Percentiles rank a stretch among this genome's conserved stretches.
Conservation (phyloP, 75 land plant genomes). For the Pinus tabuliformis region DNA sequence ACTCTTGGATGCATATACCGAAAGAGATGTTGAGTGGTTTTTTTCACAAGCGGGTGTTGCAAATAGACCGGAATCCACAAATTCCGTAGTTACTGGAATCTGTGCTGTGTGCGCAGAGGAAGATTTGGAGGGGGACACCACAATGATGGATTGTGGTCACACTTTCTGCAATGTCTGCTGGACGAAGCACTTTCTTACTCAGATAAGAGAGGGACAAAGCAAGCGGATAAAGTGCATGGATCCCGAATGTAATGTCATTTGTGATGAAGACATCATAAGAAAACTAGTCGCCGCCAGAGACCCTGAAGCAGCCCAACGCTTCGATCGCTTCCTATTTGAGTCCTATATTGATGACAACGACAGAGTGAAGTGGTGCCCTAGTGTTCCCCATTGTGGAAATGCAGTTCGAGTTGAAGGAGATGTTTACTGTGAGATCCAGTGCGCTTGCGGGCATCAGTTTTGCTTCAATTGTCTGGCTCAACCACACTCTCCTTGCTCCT, state of each 20-base stretch:
- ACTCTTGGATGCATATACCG: constrained; percentile 48
- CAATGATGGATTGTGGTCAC: constrained; percentile 63
- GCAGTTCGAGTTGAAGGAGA: constrained; percentile 72
- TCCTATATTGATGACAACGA: constrained; percentile 87
- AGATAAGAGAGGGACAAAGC: constrained; percentile 85
- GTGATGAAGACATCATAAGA: too few relatives aligned
- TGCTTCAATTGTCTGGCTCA: constrained; percentile 73
- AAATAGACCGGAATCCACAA: constrained; percentile 10
- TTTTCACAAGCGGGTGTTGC: constrained; percentile 77
- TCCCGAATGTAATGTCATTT: constrained; percentile 69
- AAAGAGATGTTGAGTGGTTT: constrained; percentile 55
- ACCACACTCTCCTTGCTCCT: constrained; percentile 89
- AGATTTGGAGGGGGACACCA: constrained; percentile 21
- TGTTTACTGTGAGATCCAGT: constrained; percentile 67
- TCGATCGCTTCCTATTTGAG: constrained; percentile 68
- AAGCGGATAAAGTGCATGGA: constrained; percentile 81
- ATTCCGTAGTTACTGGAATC: constrained; percentile 11
- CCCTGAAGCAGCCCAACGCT: constrained; percentile 56
- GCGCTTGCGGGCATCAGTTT: constrained; percentile 70
- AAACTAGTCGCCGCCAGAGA: constrained; percentile 35
- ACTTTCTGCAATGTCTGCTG: constrained; percentile 84
- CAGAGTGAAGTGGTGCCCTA: constrained; percentile 90
- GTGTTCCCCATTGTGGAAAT: constrained; percentile 86
- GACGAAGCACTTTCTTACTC: constrained; percentile 73
- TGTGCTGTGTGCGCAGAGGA: constrained; percentile 79